Evolutionary conservation across 257 asterid species (phyloP), one percentile per base, ranked within the genome.

Genomic region (Gentiana dahurica): DNA sequence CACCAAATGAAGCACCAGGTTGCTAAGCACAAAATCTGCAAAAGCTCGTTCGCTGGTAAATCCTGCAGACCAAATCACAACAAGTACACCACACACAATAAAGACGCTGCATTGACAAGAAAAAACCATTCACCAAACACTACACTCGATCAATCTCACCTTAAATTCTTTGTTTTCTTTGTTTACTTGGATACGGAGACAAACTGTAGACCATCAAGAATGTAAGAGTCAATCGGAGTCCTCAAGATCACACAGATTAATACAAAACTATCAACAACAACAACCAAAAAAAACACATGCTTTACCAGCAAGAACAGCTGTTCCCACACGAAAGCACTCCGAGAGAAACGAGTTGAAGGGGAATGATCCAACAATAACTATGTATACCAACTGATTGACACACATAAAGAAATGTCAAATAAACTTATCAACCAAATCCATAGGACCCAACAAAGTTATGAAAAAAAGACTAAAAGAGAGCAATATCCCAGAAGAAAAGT

Each of bases 261-360:
- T 3, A 59, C 24, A 36, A 41, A 41, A 34, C 38, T n/a, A 34
- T 34, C 6, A 36, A 5, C 35, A 34, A 50, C 2, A 41, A 41
- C 9, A 38, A 39, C 58, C 62, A 39, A 61, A 7, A 2, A 35
- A 37, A 62, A 13, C 12, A 55, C 13, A 34, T 53, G 73, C 87
- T 69, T 24, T 68, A 89, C 95, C 97, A 65, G 95, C 96, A 70
- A 91, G 96, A 67, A 91, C 96, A 1, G 95, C 98, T 43, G 95
- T 91, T 49, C 98, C 98, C 15, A 87, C 80, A 91, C 37, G 98
- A 91, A 68, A 87, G 98, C 52, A 87, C 81, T 49, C 98, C 2
- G 98, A 87, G 54, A 91, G 98, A 51, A 91, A 91, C 57, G 98
- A 87, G 80, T 91, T 91, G 83, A 91, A 91, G 4, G 98, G 96